Evolutionary conservation across 2,329 filamentous ascomycete genomes (phyloP).

Genomic region (Exophiala alcalophila): DNA sequence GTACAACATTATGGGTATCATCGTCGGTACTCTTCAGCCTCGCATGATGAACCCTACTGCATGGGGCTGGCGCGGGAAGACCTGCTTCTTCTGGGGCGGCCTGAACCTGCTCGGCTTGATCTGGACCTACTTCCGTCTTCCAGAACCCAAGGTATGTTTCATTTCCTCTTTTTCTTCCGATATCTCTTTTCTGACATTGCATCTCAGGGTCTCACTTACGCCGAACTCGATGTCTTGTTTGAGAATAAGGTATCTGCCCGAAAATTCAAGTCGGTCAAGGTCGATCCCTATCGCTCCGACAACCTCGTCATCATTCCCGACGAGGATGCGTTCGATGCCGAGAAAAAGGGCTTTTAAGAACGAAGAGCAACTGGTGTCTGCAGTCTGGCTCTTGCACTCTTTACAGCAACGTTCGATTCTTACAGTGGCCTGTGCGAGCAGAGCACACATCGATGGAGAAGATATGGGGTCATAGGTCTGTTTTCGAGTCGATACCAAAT

Average conservation of each 20-base stretch:
- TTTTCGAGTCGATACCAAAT: too few species aligned
- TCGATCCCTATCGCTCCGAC: slow-evolving; percentile 34
- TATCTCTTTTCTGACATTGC: slow-evolving; percentile 3
- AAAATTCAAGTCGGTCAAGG: slow-evolving; percentile 37
- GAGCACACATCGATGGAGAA: too few species aligned
- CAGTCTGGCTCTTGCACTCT: too few species aligned
- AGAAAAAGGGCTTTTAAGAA: slow-evolving; percentile 27
- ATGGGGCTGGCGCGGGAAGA: slow-evolving; percentile 39
- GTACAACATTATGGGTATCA: slow-evolving; percentile 47
- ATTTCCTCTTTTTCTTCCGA: not conserved
- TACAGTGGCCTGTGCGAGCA: too few species aligned
- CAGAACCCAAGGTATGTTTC: slow-evolving; percentile 37
- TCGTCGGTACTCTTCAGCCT: slow-evolving; percentile 36
- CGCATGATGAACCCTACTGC: slow-evolving; percentile 37
- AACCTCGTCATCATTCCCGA: slow-evolving; percentile 30
- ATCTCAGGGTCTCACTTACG: slow-evolving; percentile 40
- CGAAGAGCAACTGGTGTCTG: too few species aligned
- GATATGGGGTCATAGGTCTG: too few species aligned
- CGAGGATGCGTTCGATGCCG: slow-evolving; percentile 20
- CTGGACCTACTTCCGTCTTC: slow-evolving; percentile 46
- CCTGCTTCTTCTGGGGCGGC: slow-evolving; percentile 45
- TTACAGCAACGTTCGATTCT: too few species aligned
- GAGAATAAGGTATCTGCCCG: slow-evolving; percentile 40
- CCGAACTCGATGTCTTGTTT: slow-evolving; percentile 46
- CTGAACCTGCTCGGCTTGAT: slow-evolving; percentile 36